A percentile compares a stretch with the other conserved stretches of the same genome.
These are phyloP conservation scores for Fraxinus sp. DNA, from an alignment of 305 asterid genomes.

Conservation along the genomic window DNA sequence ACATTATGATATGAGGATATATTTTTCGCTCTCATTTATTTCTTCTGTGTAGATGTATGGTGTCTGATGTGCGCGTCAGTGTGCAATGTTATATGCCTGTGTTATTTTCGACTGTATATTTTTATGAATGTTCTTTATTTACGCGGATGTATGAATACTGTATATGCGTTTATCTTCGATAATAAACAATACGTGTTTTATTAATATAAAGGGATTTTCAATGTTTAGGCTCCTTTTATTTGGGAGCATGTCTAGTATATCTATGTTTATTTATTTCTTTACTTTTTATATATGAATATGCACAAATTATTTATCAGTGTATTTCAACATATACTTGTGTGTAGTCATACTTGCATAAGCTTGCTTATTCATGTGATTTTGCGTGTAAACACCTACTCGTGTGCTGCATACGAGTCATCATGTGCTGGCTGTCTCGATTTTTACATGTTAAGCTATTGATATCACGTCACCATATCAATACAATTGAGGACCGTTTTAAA, in stretches of 20 bases:
- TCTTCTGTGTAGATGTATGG: neutral
- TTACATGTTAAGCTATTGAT: neutral
- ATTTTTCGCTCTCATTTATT: neutral
- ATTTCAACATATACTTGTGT: neutral
- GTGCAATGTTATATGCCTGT: neutral
- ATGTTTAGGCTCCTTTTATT: neutral
- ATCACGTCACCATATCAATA: neutral
- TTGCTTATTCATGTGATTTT: neutral
- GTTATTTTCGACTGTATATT: neutral
- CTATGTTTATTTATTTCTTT: too few relatives aligned
- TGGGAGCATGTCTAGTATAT: neutral
- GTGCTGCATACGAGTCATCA: neutral
- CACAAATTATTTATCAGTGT: neutral
- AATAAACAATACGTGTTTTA: neutral
- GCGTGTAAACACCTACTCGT: neutral
- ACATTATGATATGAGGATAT: slow-evolving; percentile 66
- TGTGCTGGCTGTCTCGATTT: neutral
- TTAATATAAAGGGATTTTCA: neutral
- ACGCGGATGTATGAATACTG: neutral
- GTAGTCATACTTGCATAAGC: neutral
- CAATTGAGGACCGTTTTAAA: neutral
- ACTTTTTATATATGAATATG: neutral
- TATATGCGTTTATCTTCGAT: neutral
- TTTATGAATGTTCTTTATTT: neutral
- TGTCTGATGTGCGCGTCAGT: neutral